A percentile compares a stretch with the other conserved stretches of the same genome.
phyloP scores from a whole-genome alignment of 2,329 filamentous ascomycete species.

The Helicocarpus griseus region DNA sequence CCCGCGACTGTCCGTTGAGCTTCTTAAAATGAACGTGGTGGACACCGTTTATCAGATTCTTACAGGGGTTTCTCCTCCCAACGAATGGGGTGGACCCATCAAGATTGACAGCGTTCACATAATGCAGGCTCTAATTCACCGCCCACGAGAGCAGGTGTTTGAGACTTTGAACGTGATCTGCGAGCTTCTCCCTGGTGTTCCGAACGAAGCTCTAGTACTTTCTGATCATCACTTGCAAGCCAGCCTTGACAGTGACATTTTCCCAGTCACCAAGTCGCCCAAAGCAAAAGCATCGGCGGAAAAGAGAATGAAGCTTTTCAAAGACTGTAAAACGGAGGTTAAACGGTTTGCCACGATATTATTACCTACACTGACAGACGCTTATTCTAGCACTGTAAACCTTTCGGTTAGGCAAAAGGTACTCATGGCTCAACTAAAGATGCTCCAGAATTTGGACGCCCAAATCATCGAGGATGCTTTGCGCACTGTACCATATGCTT shows the following conservation, averaged over 20 bases:
- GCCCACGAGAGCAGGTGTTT: constrained; percentile 89
- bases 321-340: constrained; percentile 75
- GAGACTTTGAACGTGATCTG: constrained; percentile 97
- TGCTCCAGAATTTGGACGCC: constrained; percentile 89
- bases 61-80: constrained; percentile 86
- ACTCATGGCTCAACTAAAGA: constrained; percentile 89
- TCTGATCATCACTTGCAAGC: constrained; percentile 38
- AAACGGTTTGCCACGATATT: constrained; percentile 88
- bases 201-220: constrained; percentile 45
- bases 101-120: constrained; percentile 95
- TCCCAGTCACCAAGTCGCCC: constrained; percentile 18
- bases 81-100: constrained; percentile 54
- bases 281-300: constrained; percentile 52
- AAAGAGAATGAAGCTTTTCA: constrained; percentile 69
- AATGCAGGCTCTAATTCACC: constrained; percentile 96
- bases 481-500: constrained; percentile 83
- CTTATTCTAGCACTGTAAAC: constrained; percentile 96
- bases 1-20: constrained; percentile 72
- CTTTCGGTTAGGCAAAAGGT: constrained; percentile 91
- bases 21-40: constrained; percentile 93
- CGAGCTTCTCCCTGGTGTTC: constrained; percentile 74
- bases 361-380: constrained; percentile 89
- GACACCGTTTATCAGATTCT: constrained; percentile 96
- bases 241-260: constrained; percentile 39
- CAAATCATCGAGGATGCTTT: constrained; percentile 77